A percentile compares a stretch with the other conserved stretches of the same genome.
Evolutionary conservation across 257 asterid species (phyloP).

Genomic region (Eucommia ulmoides): DNA sequence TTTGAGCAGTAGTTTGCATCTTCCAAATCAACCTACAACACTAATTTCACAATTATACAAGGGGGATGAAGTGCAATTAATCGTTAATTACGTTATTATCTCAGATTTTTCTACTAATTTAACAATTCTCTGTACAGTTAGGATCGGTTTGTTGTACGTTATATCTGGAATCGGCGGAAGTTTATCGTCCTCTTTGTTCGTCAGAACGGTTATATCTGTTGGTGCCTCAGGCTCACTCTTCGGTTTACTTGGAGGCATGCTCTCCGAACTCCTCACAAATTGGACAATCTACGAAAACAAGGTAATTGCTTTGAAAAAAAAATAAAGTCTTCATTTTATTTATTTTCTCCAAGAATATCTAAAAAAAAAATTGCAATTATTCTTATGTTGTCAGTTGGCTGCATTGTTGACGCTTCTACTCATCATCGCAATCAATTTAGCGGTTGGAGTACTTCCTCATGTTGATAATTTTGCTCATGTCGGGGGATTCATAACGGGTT

Average conservation of each 20-base stretch:
- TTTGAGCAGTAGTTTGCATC: no score
- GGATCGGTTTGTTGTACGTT: slow-evolving; percentile 47
- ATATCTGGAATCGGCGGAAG: slow-evolving; percentile 81
- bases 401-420: slow-evolving; percentile 47
- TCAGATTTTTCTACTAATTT: no score
- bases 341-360: no score
- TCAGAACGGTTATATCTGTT: slow-evolving; percentile 49
- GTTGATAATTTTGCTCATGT: slow-evolving; percentile 94
- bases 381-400: slow-evolving; percentile 47
- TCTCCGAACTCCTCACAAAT: slow-evolving; percentile 67
- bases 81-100: no score
- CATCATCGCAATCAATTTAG: slow-evolving; percentile 60
- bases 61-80: no score
- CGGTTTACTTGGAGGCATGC: slow-evolving; percentile 85
- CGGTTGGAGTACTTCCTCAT: slow-evolving; percentile 92
- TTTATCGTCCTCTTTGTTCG: slow-evolving; percentile 48
- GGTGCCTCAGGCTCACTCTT: slow-evolving; percentile 95
- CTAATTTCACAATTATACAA: no score
- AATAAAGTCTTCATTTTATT: no score
- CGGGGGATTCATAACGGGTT: slow-evolving; percentile 82
- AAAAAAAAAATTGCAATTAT: no score
- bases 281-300: slow-evolving; percentile 84
- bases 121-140: slow-evolving; percentile 35
- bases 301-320: no score
- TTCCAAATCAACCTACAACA: no score